Conservation (phyloP, 139 green algal genomes). For the Limnomonas spitsbergensis region DNA sequence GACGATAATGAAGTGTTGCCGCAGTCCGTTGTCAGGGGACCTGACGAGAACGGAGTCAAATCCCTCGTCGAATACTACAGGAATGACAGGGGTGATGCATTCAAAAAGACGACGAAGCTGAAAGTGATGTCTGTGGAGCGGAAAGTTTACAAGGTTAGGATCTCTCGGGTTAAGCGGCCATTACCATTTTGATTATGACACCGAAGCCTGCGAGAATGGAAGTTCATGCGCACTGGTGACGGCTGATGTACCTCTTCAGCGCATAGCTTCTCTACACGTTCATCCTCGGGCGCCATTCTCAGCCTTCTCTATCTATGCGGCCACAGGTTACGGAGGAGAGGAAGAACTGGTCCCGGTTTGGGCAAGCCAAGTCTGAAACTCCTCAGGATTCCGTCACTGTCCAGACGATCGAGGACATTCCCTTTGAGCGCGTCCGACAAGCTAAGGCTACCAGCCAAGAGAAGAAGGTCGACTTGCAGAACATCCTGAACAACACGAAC, state of each 20-base stretch:
- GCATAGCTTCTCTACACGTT: too few species aligned
- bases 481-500: conserved; percentile 48
- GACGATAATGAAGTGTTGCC: conserved; percentile 72
- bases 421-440: conserved; percentile 78
- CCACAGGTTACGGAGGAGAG: conserved; percentile 65
- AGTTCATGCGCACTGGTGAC: too few species aligned
- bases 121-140: conserved; percentile 85
- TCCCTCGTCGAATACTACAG: conserved; percentile 84
- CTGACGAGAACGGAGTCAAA: conserved; percentile 88
- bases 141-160: conserved; percentile 84
- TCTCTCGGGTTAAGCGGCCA: neutral
- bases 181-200: neutral
- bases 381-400: conserved; percentile 78
- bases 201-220: too few species aligned
- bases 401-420: conserved; percentile 85
- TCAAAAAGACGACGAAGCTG: conserved; percentile 90
- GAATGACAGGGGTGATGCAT: conserved; percentile 87
- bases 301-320: too few species aligned
- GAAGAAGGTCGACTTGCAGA: conserved; percentile 82
- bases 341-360: conserved; percentile 84
- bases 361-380: conserved; percentile 83
- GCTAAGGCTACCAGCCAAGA: conserved; percentile 81
- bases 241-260: too few species aligned
- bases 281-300: too few species aligned
- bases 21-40: conserved; percentile 58